Base-by-base conservation (phyloP, 108 stramenopile species). In the Parietichytrium sp. region DNA sequence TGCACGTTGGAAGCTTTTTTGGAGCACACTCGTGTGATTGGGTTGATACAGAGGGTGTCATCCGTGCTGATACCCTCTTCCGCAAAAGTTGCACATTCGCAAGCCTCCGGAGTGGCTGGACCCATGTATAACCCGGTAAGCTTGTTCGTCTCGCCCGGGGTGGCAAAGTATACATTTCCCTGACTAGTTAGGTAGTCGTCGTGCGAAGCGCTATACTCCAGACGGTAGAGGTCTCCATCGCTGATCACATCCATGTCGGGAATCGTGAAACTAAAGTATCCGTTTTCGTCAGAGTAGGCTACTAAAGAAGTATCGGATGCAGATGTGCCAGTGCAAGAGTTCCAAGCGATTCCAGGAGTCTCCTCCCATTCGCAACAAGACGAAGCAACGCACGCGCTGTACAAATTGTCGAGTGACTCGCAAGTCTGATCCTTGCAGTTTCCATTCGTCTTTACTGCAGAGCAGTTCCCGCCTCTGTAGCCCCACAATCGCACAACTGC, bases 351-450 rank as follows among this genome's bases (percentile, higher is more conserved):
- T 10, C 45, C 61, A 6, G 36, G 38, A 1, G 18, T 25, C 42
- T 72, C 61, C 8, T n/a, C 45, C 61, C 61, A 72, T 25, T 33
- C 45, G 61, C 61, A 72, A 25, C 61, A 72, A 42, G 36, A 33
- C 6, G 33, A n/a, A n/a, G n/a, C n/a, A n/a, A n/a, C n/a, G n/a
- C n/a, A n/a, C n/a, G n/a, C n/a, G n/a, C n/a, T n/a, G n/a, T n/a
- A n/a, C n/a, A n/a, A n/a, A n/a, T n/a, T n/a, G n/a, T n/a, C n/a
- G n/a, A n/a, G n/a, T n/a, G n/a, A n/a, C n/a, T n/a, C n/a, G n/a
- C n/a, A n/a, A n/a, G n/a, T n/a, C n/a, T n/a, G n/a, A n/a, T n/a
- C n/a, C n/a, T n/a, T n/a, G n/a, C n/a, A n/a, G n/a, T n/a, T n/a
- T n/a, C n/a, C n/a, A n/a, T n/a, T n/a, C n/a, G n/a, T n/a, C n/a